phyloP scores from a whole-genome alignment of 352 stramenopile genomes.

The Phytophthora vignae region DNA sequence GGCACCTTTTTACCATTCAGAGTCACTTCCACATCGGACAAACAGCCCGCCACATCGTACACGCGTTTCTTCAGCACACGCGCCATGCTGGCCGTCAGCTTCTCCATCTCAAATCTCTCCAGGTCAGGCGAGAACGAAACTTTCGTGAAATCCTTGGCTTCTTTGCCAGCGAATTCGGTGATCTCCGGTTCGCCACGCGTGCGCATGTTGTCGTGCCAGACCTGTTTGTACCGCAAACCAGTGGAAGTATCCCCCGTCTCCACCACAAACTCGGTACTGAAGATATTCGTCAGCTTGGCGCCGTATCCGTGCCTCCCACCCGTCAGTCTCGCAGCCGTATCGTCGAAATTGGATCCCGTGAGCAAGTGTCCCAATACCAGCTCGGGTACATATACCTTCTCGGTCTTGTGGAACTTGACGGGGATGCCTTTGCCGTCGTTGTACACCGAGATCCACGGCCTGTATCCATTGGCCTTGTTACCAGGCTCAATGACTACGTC shows the following conservation, averaged over 20 bases:
- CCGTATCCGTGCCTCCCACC: constrained; percentile 96
- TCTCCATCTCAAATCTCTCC: constrained; percentile 95
- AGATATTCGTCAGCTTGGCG: constrained; percentile 99
- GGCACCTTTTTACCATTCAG: constrained; percentile 90
- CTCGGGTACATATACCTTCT: constrained; percentile 98
- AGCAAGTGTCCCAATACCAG: constrained; percentile 99
- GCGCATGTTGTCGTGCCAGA: constrained; percentile 98
- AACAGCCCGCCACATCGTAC: constrained; percentile 98
- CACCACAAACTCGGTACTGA: constrained; percentile 98
- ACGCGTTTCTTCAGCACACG: constrained; percentile 96
- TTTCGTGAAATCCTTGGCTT: constrained; percentile 95
- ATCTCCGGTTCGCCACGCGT: constrained; percentile 88
- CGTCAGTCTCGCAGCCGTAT: constrained; percentile 97
- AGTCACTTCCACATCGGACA: constrained; percentile 93
- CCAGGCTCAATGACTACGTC: constrained; percentile 79
- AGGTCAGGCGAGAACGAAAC: constrained; percentile 99
- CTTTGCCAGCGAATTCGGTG: constrained; percentile 74
- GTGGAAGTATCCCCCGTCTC: constrained; percentile 95
- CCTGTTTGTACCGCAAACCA: constrained; percentile 89
- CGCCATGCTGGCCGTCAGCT: constrained; percentile 94
- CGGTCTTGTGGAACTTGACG: constrained; percentile 96
- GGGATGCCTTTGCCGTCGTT: constrained; percentile 99
- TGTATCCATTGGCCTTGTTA: constrained; percentile 60
- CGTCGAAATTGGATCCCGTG: constrained; percentile 99
- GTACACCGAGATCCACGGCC: constrained; percentile 95